Conservation (phyloP, 768 basidiomycete species). For the Mycena floridula region DNA sequence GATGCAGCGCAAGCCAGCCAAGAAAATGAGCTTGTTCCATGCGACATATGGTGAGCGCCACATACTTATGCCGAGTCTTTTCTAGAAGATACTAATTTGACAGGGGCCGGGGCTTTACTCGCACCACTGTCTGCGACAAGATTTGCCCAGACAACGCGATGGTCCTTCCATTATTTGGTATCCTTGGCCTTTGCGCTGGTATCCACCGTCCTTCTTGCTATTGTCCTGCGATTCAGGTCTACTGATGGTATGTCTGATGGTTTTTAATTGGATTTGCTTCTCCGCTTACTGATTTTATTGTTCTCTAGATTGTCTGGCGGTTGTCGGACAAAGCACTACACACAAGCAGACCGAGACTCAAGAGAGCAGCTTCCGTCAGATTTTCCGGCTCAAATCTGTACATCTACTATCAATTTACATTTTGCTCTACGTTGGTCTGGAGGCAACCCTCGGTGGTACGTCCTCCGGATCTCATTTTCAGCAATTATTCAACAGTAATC, state of each 20-base stretch:
- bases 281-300: no score
- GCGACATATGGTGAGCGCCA: slow-evolving; percentile 33
- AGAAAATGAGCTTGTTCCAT: slow-evolving; percentile 44
- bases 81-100: not conserved
- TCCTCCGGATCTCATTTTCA: no score
- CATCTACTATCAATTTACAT: slow-evolving; percentile 60
- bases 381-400: slow-evolving; percentile 45
- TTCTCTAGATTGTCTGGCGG: slow-evolving; percentile 41
- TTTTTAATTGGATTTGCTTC: no score
- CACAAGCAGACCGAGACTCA: slow-evolving; percentile 26
- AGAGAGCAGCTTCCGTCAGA: slow-evolving; percentile 40
- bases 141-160: slow-evolving; percentile 39
- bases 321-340: slow-evolving; percentile 46
- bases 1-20: slow-evolving; percentile 29
- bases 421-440: slow-evolving; percentile 64
- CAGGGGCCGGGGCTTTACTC: slow-evolving; percentile 39
- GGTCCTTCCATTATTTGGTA: slow-evolving; percentile 53
- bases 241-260: slow-evolving; percentile 45
- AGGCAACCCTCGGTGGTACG: slow-evolving; percentile 56
- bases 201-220: slow-evolving; percentile 33
- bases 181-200: slow-evolving; percentile 44
- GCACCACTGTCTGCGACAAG: slow-evolving; percentile 58
- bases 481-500: no score
- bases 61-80: not conserved
- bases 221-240: slow-evolving; percentile 42